Evolutionary conservation across 2,329 filamentous ascomycete genomes (phyloP).

Genomic region (Ambrosiella xylebori): DNA sequence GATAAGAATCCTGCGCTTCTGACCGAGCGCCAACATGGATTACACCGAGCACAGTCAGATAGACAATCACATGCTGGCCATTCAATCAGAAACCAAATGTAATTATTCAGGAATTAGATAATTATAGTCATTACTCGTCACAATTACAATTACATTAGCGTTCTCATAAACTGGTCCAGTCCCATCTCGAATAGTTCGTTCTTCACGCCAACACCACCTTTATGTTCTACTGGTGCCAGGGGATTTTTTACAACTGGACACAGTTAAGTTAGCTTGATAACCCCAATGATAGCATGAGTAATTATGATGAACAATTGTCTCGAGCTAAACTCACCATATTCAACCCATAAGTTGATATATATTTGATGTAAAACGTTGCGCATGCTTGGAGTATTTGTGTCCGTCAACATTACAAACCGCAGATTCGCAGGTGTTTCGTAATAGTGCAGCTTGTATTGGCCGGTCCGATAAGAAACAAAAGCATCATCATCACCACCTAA

Average conservation of each 20-base stretch:
- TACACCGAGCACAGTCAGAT: not conserved
- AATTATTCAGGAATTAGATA: not conserved
- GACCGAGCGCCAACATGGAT: slow-evolving; percentile 3
- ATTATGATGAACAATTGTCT: not conserved
- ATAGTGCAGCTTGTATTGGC: slow-evolving; percentile 95
- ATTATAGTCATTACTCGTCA: slow-evolving; percentile 5
- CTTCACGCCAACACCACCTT: slow-evolving; percentile 48
- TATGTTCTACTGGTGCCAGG: slow-evolving; percentile 49
- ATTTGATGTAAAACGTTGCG: slow-evolving; percentile 92
- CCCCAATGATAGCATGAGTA: not conserved
- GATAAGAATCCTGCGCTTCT: not conserved
- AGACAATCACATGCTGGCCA: not conserved
- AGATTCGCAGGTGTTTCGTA: slow-evolving; percentile 94
- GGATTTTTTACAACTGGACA: slow-evolving; percentile 51
- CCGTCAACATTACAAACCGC: slow-evolving; percentile 93
- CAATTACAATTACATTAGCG: slow-evolving; percentile 33
- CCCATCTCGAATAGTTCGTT: slow-evolving; percentile 57
- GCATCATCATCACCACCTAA: slow-evolving; percentile 85
- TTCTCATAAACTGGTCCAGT: slow-evolving; percentile 60
- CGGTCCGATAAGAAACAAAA: slow-evolving; percentile 86
- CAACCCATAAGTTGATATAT: slow-evolving; percentile 94
- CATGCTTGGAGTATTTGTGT: slow-evolving; percentile 77
- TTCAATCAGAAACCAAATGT: not conserved
- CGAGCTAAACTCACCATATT: slow-evolving; percentile 49
- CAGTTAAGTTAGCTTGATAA: not conserved